phyloP scores from a whole-genome alignment of 257 asterid species.

The Przewalskia tangutica region DNA sequence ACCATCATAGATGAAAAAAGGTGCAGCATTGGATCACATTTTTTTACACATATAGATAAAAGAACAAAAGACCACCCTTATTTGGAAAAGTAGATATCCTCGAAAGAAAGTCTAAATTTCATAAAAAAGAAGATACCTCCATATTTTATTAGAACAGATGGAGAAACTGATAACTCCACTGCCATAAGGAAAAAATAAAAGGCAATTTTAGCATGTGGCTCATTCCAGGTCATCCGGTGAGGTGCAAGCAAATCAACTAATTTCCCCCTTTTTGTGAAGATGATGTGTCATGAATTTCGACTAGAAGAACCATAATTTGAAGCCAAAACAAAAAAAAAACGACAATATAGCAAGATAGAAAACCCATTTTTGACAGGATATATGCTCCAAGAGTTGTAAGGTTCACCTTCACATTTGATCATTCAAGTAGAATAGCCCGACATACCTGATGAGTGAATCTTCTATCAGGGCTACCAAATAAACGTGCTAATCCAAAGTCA shows the following conservation, averaged over 20 bases:
- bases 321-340: not conserved
- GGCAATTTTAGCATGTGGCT: not conserved
- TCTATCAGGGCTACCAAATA: constrained; percentile 94
- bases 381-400: not conserved
- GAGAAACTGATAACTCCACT: not conserved
- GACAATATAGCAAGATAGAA: not conserved
- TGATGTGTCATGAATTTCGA: not conserved
- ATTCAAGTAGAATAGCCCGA: not conserved
- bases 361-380: not conserved
- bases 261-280: not conserved
- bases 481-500: constrained; percentile 94
- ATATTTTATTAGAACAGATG: not conserved
- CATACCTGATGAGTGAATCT: constrained; percentile 95
- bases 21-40: not conserved
- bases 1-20: not conserved
- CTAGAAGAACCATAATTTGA: not conserved
- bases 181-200: not conserved
- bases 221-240: not conserved
- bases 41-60: not conserved
- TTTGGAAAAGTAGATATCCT: not conserved
- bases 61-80: not conserved
- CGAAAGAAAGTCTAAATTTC: not conserved
- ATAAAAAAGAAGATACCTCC: not conserved
- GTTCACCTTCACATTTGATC: not conserved
- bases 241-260: not conserved